These are phyloP conservation scores for Scheffersomyces stambukii DNA, from an alignment of 1,139 yeast species.

Conservation along the genomic window DNA sequence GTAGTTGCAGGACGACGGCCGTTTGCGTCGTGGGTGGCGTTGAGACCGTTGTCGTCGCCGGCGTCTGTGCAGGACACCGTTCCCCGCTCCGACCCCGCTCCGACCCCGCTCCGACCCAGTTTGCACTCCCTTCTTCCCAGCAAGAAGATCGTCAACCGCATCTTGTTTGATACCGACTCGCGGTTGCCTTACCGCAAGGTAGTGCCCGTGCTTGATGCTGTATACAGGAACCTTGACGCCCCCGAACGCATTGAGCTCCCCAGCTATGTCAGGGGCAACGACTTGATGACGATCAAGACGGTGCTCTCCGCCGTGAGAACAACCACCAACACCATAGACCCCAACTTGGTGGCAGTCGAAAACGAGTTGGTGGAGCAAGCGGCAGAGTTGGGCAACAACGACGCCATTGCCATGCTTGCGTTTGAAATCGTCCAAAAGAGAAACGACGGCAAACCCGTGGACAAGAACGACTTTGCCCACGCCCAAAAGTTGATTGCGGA, in stretches of 20 bases:
- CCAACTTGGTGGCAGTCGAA: conserved; percentile 56
- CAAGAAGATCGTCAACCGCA: conserved; percentile 50
- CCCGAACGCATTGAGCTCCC: conserved; percentile 39
- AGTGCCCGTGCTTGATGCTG: conserved; percentile 46
- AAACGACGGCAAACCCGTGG: conserved; percentile 14
- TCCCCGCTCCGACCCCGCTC: too few species aligned
- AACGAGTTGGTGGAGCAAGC: conserved; percentile 71
- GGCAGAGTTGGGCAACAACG: conserved; percentile 77
- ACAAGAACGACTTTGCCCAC: conserved; percentile 52
- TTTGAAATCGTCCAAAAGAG: conserved; percentile 48
- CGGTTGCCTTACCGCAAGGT: conserved; percentile 50
- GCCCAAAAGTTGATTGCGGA: conserved; percentile 62
- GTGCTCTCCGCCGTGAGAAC: conserved; percentile 61
- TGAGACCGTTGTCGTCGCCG: too few species aligned
- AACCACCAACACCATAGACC: conserved; percentile 56
- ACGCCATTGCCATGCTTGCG: conserved; percentile 72
- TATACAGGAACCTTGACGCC: conserved; percentile 44
- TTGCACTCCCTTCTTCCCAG: conserved; percentile 55
- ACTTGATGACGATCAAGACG: conserved; percentile 64
- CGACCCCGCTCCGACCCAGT: too few species aligned
- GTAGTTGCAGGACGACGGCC: too few species aligned
- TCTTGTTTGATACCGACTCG: conserved; percentile 64
- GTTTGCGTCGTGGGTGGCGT: too few species aligned
- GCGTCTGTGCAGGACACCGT: too few species aligned
- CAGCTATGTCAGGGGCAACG: conserved; percentile 43